Evolutionary conservation across 208 protist genomes (phyloP).

Genomic region (Trypanosoma congolense): DNA sequence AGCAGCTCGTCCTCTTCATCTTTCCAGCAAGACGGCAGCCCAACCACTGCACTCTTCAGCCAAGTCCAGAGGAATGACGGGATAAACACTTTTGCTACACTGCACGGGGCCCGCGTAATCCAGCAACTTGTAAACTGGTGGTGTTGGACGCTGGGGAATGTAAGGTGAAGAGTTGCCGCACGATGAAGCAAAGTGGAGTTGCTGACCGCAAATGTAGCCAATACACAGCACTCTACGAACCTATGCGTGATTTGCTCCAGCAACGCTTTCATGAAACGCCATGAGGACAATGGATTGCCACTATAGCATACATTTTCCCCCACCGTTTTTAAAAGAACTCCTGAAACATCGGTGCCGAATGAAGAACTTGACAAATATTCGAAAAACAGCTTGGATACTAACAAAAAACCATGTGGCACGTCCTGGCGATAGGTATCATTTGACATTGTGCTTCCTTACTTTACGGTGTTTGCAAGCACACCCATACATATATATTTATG

Average conservation of each 20-base stretch:
- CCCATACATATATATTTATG: background rate
- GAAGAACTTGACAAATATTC: constrained; percentile 46
- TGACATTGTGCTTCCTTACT: background rate
- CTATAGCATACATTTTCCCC: background rate
- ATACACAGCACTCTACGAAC: constrained; percentile 47
- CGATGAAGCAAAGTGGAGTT: constrained; percentile 29
- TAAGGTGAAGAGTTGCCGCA: constrained; percentile 46
- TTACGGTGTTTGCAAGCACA: too few relatives aligned
- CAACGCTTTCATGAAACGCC: constrained; percentile 16
- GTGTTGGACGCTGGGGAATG: constrained; percentile 48
- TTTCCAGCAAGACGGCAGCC: constrained; percentile 4
- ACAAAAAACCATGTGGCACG: constrained; percentile 20
- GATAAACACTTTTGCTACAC: constrained; percentile 20
- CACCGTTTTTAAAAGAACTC: constrained; percentile 24
- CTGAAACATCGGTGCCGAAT: constrained; percentile 42
- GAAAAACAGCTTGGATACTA: constrained; percentile 39
- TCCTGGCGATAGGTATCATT: too few relatives aligned
- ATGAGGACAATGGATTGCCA: background rate
- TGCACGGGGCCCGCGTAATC: constrained; percentile 34
- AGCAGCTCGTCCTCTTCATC: background rate
- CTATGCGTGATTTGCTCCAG: constrained; percentile 39
- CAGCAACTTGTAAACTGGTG: constrained; percentile 54
- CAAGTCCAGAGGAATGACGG: constrained; percentile 28
- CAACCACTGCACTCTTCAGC: constrained; percentile 12
- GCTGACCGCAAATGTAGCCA: constrained; percentile 27